These are phyloP conservation scores for Atalantia buxifolia DNA, from an alignment of 345 rosid genomes.

Conservation along the genomic window DNA sequence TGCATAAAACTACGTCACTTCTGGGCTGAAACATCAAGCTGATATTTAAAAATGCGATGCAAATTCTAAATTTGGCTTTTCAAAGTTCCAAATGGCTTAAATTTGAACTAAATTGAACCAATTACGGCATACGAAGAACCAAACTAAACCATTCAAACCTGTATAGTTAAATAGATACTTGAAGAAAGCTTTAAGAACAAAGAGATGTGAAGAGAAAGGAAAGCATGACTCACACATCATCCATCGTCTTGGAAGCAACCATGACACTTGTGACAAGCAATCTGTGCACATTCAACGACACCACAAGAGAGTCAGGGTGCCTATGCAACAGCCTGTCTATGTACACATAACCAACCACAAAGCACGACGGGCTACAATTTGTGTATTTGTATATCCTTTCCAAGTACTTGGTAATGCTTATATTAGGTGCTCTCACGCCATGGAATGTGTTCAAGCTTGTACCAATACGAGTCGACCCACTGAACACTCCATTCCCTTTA, in stretches of 20 bases:
- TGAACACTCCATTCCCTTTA: constrained; percentile 12
- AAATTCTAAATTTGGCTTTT: neutral
- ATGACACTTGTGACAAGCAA: constrained; percentile 77
- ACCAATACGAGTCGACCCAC: neutral
- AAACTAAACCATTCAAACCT: neutral
- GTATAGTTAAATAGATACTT: neutral
- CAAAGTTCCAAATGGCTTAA: neutral
- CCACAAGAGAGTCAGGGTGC: constrained; percentile 68
- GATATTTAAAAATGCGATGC: neutral
- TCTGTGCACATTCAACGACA: constrained; percentile 74
- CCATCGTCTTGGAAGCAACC: constrained; percentile 90
- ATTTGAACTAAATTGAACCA: neutral
- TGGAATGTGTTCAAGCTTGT: too few species aligned
- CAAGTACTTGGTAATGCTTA: constrained; percentile 30
- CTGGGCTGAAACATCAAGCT: neutral
- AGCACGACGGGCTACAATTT: constrained; percentile 81
- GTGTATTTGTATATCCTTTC: constrained; percentile 86
- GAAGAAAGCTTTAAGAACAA: neutral
- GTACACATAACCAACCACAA: constrained; percentile 77
- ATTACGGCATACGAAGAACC: neutral
- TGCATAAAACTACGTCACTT: neutral
- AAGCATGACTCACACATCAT: constrained; percentile 69
- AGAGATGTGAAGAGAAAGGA: neutral
- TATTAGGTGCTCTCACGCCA: too few species aligned
- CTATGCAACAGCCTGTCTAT: constrained; percentile 70